Base-by-base conservation (phyloP, 345 rosid species). In the Bruguiera parviflora region DNA sequence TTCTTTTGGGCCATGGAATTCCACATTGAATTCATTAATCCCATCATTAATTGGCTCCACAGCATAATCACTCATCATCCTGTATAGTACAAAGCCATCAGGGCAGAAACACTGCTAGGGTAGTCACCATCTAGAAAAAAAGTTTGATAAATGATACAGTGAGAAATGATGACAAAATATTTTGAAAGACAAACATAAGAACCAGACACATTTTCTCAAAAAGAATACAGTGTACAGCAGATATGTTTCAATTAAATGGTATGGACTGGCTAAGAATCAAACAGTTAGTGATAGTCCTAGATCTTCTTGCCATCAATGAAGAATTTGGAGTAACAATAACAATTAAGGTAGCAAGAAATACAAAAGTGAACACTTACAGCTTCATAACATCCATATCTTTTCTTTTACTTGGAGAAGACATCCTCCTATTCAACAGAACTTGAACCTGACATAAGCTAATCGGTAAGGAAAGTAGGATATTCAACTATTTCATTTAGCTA, bases 31-130 rank as follows among this genome's bases (percentile, higher is more conserved):
- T 82, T 86, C 94, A 70, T 69, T 86, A 66, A 88, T 86, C 20
- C 93, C 87, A 51, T 88, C 94, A 60, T 88, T 84, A 70, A 88
- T 83, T 24, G 88, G 84, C 83, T 88, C 90, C 77, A 86, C 94
- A 64, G 46, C 63, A 76, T 88, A 86, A 64, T 88, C 94, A 69
- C 89, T 88, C 94, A 84, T 88, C 94, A 88, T 86, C 85, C 94
- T 71, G 53, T 6, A 31, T 22, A 20, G 1, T 35, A 52, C 0
- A 43, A 31, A 25, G 24, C 63, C 19, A 56, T 19, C 0, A 68
- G 47, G 11, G 22, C 7, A 52, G 20, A 29, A 57, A 64, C 65
- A 61, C 22, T 65, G 33, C 27, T 15, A 53, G 0, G 8, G 64
- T 6, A 28, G 52, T 29, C 66, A 68, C 27, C 21, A 63, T 16